Conservation (phyloP, 257 asterid species). For the Fraxinus pennsylvanica region DNA sequence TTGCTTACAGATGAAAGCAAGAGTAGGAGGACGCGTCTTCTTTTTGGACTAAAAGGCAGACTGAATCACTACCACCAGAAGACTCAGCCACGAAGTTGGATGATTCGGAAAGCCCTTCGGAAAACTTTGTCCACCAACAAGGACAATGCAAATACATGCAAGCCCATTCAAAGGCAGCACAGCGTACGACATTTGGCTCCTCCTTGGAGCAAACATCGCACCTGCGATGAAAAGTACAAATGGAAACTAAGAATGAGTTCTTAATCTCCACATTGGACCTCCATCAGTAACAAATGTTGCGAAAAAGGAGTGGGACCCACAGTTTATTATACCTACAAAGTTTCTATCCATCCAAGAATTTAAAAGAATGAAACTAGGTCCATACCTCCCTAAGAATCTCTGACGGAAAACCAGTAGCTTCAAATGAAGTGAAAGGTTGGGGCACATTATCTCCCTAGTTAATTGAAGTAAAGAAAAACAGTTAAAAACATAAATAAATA, state of each 20-base stretch:
- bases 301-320: conserved; percentile 22
- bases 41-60: conserved; percentile 69
- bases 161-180: conserved; percentile 70
- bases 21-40: conserved; percentile 89
- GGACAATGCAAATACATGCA: conserved; percentile 81
- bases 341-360: conserved; percentile 21
- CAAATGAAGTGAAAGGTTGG: conserved; percentile 73
- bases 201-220: conserved; percentile 99
- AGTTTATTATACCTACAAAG: conserved; percentile 16
- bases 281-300: conserved; percentile 44
- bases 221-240: conserved; percentile 84
- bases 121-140: conserved; percentile 67
- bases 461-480: conserved; percentile 19
- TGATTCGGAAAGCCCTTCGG: conserved; percentile 86
- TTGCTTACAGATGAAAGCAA: conserved; percentile 76
- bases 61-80: conserved; percentile 77
- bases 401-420: conserved; percentile 75
- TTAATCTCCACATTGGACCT: conserved; percentile 47
- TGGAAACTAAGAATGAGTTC: conserved; percentile 54
- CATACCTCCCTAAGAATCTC: conserved; percentile 95
- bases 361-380: conserved; percentile 19
- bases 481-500: conserved; percentile 18
- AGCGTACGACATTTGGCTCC: conserved; percentile 98
- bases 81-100: conserved; percentile 69
- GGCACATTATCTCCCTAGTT: conserved; percentile 83